These are phyloP conservation scores for Dendrothele bispora DNA, from an alignment of 768 basidiomycete genomes.

Conservation along the genomic window DNA sequence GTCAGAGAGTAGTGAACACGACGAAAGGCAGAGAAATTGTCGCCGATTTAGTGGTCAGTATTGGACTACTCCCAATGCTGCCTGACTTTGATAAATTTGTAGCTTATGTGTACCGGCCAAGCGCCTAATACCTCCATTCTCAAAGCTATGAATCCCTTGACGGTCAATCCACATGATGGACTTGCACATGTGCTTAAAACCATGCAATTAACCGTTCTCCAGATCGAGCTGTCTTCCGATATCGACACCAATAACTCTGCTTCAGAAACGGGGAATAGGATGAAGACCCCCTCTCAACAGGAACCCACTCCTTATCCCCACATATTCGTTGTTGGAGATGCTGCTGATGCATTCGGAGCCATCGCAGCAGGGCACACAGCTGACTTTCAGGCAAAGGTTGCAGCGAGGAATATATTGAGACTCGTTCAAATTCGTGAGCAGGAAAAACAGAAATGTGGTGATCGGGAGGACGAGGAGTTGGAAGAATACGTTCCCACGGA, in stretches of 20 bases:
- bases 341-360: conserved; percentile 65
- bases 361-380: conserved; percentile 61
- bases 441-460: conserved; percentile 3
- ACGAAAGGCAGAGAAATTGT: conserved; percentile 47
- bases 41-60: conserved; percentile 54
- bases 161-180: conserved; percentile 36
- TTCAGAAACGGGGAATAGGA: conserved; percentile 4
- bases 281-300: not conserved
- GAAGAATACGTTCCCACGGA: conserved; percentile 45
- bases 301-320: conserved; percentile 42
- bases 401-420: conserved; percentile 52
- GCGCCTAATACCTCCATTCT: conserved; percentile 54
- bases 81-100: not conserved
- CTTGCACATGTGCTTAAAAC: conserved; percentile 49
- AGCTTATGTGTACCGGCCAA: conserved; percentile 67
- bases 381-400: conserved; percentile 50
- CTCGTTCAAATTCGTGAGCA: conserved; percentile 39
- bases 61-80: not conserved
- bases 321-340: conserved; percentile 64
- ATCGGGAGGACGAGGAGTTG: conserved; percentile 25
- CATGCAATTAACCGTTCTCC: conserved; percentile 44
- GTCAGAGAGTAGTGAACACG: conserved; percentile 42
- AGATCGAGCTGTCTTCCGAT: not conserved
- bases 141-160: conserved; percentile 36
- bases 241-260: not conserved